Conservation (phyloP, 2,329 filamentous ascomycete species). For the Hypoxylon sp. region DNA sequence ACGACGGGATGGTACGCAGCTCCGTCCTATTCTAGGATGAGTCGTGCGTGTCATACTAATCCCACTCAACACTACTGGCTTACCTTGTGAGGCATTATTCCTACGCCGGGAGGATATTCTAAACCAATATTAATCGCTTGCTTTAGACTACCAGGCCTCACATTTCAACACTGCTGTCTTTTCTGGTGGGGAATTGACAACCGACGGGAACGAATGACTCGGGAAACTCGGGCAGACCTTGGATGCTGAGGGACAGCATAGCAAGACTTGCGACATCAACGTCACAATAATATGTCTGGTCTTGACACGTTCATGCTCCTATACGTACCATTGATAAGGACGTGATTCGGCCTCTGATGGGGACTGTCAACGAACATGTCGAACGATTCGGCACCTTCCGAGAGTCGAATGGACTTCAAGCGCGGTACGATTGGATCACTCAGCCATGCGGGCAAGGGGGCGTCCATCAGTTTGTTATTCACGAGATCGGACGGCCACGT, state of each 20-base stretch:
- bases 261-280: neutral
- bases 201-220: neutral
- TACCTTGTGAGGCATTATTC: slow-evolving; percentile 94
- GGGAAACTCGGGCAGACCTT: neutral
- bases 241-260: neutral
- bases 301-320: neutral
- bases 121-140: slow-evolving; percentile 22
- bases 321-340: slow-evolving; percentile 76
- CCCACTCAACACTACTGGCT: slow-evolving; percentile 33
- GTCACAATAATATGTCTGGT: neutral
- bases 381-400: slow-evolving; percentile 36
- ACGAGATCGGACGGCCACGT: slow-evolving; percentile 87
- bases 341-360: slow-evolving; percentile 83
- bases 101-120: slow-evolving; percentile 82
- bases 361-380: slow-evolving; percentile 70
- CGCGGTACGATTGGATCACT: slow-evolving; percentile 72
- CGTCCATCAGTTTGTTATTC: slow-evolving; percentile 76
- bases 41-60: slow-evolving; percentile 26
- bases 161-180: slow-evolving; percentile 5
- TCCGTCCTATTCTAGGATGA: slow-evolving; percentile 66
- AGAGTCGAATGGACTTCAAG: slow-evolving; percentile 58
- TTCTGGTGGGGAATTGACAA: neutral
- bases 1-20: slow-evolving; percentile 86
- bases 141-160: slow-evolving; percentile 1
- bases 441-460: slow-evolving; percentile 79